Conservation (phyloP, 2,329 filamentous ascomycete species). For the Penicillium sp. region DNA sequence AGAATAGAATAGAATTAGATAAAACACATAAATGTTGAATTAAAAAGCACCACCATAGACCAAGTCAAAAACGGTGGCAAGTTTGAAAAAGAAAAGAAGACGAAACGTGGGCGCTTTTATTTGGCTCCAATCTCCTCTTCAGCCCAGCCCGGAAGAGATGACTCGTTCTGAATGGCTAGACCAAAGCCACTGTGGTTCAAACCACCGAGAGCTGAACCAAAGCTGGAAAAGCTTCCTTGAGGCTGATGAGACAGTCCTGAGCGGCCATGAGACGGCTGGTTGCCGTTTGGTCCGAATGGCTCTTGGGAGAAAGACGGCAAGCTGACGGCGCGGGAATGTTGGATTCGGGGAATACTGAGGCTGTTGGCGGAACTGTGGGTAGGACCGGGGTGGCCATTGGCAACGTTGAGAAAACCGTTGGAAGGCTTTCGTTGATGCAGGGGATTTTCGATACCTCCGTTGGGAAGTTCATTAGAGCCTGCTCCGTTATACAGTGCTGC, state of each 20-base stretch:
- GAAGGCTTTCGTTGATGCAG: constrained; percentile 58
- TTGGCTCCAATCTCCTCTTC: constrained; percentile 61
- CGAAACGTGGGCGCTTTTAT: constrained; percentile 26
- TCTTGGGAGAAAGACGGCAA: constrained; percentile 69
- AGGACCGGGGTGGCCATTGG: constrained; percentile 61
- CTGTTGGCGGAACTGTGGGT: constrained; percentile 59
- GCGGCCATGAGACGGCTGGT: constrained; percentile 32
- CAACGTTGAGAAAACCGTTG: constrained; percentile 55
- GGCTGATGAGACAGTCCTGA: constrained; percentile 38
- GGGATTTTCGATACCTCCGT: constrained; percentile 49
- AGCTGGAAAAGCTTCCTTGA: constrained; percentile 54
- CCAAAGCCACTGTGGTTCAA: constrained; percentile 57
- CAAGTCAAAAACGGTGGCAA: not conserved
- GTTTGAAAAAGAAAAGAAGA: constrained; percentile 8
- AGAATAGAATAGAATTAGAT: constrained; percentile 14
- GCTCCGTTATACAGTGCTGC: constrained; percentile 74
- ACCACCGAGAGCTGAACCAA: constrained; percentile 57
- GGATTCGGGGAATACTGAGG: constrained; percentile 52
- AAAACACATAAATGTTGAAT: constrained; percentile 13
- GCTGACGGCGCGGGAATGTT: constrained; percentile 79
- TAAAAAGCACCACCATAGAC: constrained; percentile 6
- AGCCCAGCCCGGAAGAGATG: constrained; percentile 58
- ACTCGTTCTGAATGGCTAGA: constrained; percentile 57
- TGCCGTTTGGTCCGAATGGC: constrained; percentile 45
- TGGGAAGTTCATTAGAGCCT: constrained; percentile 60